Conservation (phyloP, 2,329 filamentous ascomycete genomes). For the Dissoconium aciculare region DNA sequence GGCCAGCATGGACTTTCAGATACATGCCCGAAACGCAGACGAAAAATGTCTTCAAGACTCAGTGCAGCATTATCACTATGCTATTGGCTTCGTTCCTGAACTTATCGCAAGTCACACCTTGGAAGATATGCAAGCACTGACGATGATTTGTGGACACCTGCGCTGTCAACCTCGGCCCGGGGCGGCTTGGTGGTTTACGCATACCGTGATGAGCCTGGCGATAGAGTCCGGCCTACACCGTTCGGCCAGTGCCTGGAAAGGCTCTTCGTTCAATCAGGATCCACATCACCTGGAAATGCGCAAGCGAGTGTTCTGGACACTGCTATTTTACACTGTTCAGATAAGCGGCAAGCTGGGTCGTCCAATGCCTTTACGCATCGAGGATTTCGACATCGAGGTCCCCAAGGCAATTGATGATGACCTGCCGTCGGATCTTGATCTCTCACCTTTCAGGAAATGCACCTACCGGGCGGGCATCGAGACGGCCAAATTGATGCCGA, state of each 20-base stretch:
- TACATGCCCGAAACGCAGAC: slow-evolving; percentile 51
- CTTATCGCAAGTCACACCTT: slow-evolving; percentile 48
- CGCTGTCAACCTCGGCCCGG: slow-evolving; percentile 68
- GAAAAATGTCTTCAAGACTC: slow-evolving; percentile 47
- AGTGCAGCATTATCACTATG: slow-evolving; percentile 66
- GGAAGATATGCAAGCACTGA: slow-evolving; percentile 56
- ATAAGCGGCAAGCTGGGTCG: slow-evolving; percentile 61
- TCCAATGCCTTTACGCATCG: slow-evolving; percentile 57
- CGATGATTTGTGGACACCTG: slow-evolving; percentile 56
- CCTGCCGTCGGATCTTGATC: slow-evolving; percentile 40
- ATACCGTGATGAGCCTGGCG: slow-evolving; percentile 50
- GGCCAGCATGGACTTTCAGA: slow-evolving; percentile 63
- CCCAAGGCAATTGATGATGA: slow-evolving; percentile 59
- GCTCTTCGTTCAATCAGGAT: slow-evolving; percentile 36
- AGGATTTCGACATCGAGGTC: slow-evolving; percentile 67
- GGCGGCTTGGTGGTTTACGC: slow-evolving; percentile 53
- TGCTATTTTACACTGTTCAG: slow-evolving; percentile 51
- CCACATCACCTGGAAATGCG: slow-evolving; percentile 58
- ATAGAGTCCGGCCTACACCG: slow-evolving; percentile 64
- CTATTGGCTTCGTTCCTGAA: slow-evolving; percentile 52
- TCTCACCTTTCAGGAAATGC: slow-evolving; percentile 39
- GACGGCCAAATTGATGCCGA: slow-evolving; percentile 48
- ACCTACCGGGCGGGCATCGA: slow-evolving; percentile 52
- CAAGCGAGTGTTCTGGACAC: slow-evolving; percentile 63
- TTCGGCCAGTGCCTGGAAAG: slow-evolving; percentile 45